Base-by-base conservation (phyloP, 2,329 filamentous ascomycete species). In the Scytalidium sp. region DNA sequence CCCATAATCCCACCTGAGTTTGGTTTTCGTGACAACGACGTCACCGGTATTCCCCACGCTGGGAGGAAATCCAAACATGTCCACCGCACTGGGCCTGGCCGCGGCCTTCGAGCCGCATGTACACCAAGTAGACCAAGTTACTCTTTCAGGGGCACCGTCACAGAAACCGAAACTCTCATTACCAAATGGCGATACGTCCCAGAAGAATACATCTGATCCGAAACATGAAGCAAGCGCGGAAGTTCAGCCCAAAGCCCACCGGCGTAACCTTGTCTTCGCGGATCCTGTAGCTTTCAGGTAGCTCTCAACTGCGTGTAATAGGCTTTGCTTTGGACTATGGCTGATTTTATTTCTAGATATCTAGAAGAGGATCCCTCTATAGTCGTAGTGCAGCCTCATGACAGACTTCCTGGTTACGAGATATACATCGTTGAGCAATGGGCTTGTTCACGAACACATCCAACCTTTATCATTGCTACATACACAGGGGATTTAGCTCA, bases 351-450 rank as follows among this genome's bases (percentile, higher is more conserved):
- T 21, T 39, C 10, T 56, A 84, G 80, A 54, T 96, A 93, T 64
- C 81, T 99, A 19, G 88, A 96, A 72, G 88, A 95, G 64, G 94
- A 97, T 56, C 75, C 84, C 1, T 82, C 80, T 4, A 91, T 90
- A 3, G 78, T 76, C 3, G 83, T 96, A 7, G 75, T 96, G 56
- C 83, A 92, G 59, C 85, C 87, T 47, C 82, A 83, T 49, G 77
- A 79, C 45, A 74, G 80, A 45, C 78, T 99, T 5, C 73, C 81
- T 53, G 93, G 93, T 57, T 97, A 97, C 70, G 92, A 97, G 67
- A 77, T 93, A 54, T 97, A 97, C 68, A 73, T 97, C 15, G 90
- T 97, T 56, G 94, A 97, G 68, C 94, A 99, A 75, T 99, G 94
- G 94, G 90, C 90, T 5, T 97, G 92, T 69, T 97, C 93, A 11